These are phyloP conservation scores for Blastobotrys attinorum DNA, from an alignment of 805 yeast genomes.

Conservation along the genomic window DNA sequence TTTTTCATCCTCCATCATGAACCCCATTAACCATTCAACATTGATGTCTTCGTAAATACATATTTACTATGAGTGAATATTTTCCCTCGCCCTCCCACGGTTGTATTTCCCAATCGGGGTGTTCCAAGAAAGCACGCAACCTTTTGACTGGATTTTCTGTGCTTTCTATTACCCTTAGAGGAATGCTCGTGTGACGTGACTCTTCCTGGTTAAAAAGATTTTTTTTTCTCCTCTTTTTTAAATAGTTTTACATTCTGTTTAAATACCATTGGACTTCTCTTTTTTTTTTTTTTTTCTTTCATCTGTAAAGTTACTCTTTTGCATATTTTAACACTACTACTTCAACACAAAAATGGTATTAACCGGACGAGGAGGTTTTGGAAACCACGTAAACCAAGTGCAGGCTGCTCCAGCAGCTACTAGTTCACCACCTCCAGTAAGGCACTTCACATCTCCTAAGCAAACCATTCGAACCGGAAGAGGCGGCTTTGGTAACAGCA, in stretches of 20 bases:
- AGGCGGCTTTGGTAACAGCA: constrained; percentile 33
- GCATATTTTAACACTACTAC: neutral
- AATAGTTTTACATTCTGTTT: neutral
- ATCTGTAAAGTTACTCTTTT: neutral
- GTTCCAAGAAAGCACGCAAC: too few species aligned
- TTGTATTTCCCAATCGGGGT: neutral
- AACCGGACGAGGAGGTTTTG: constrained; percentile 29
- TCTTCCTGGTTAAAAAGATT: too few species aligned
- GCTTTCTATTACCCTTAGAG: too few species aligned
- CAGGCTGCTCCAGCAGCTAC: constrained; percentile 14
- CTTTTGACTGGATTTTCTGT: too few species aligned
- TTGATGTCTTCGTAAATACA: too few species aligned
- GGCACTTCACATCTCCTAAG: constrained; percentile 27
- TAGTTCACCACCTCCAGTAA: constrained; percentile 29
- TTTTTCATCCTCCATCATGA: neutral
- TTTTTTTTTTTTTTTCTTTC: neutral
- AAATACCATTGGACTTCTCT: neutral
- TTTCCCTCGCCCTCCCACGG: neutral
- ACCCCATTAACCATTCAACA: too few species aligned
- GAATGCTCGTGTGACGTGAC: too few species aligned
- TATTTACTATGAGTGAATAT: too few species aligned
- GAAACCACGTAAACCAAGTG: constrained; percentile 19
- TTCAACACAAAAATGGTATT: constrained; percentile 18
- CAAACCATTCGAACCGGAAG: constrained; percentile 31
- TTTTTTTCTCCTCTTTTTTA: neutral